These are phyloP conservation scores for Cladobotryum protrusum DNA, from an alignment of 2,329 filamentous ascomycete genomes.

Conservation along the genomic window DNA sequence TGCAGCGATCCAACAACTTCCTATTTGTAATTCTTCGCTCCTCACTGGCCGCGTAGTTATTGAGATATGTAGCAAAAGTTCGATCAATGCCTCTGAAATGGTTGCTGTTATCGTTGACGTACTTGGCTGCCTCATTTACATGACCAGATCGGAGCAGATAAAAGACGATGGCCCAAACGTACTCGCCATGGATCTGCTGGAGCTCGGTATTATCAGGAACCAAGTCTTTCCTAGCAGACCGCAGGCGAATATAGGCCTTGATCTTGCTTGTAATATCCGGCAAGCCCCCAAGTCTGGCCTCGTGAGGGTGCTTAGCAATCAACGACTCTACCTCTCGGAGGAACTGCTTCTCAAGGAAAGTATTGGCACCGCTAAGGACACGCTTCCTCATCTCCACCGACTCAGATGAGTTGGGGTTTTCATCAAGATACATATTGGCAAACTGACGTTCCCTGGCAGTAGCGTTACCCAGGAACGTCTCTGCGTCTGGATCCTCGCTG, in stretches of 20 bases:
- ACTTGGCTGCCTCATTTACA: conserved; percentile 75
- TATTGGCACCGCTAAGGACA: conserved; percentile 73
- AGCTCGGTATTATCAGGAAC: conserved; percentile 74
- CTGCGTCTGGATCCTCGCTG: conserved; percentile 59
- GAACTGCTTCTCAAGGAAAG: conserved; percentile 76
- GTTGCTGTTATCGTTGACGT: conserved; percentile 71
- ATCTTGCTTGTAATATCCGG: conserved; percentile 87
- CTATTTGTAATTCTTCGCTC: conserved; percentile 68
- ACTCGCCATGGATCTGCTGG: conserved; percentile 74
- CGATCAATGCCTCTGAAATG: conserved; percentile 88
- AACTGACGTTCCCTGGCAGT: conserved; percentile 72
- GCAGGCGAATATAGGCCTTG: conserved; percentile 82
- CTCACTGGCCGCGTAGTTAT: conserved; percentile 69
- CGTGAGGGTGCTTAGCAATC: conserved; percentile 76
- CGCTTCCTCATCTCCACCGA: conserved; percentile 66
- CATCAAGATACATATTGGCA: conserved; percentile 69
- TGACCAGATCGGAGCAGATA: conserved; percentile 84
- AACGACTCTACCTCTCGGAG: conserved; percentile 68
- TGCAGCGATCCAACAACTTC: conserved; percentile 79
- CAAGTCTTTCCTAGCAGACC: conserved; percentile 73
- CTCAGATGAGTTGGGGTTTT: conserved; percentile 57
- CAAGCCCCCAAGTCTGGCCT: conserved; percentile 83
- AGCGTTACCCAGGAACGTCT: conserved; percentile 53
- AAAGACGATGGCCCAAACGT: conserved; percentile 90
- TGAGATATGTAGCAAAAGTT: conserved; percentile 82